phyloP scores from a whole-genome alignment of 495 filamentous ascomycete species.

The Penicillium waksmanii region DNA sequence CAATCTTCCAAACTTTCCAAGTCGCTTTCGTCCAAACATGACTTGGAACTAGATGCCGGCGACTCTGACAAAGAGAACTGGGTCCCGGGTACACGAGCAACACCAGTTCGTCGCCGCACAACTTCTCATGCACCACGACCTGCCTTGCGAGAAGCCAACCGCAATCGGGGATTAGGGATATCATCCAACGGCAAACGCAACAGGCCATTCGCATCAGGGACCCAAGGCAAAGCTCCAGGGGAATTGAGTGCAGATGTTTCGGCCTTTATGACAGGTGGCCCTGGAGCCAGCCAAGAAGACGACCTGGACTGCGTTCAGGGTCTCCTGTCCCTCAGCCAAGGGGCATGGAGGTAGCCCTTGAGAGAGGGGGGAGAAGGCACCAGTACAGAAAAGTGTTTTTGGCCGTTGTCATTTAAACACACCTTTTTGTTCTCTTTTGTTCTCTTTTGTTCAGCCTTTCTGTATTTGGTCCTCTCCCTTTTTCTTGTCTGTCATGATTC shows the following conservation, averaged over 20 bases:
- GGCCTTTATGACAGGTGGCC: constrained; percentile 65
- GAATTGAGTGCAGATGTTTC: constrained; percentile 62
- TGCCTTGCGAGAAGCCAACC: constrained; percentile 51
- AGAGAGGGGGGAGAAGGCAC: background rate
- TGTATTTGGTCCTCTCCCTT: constrained; percentile 19
- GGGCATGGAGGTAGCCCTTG: constrained; percentile 55
- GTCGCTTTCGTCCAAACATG: constrained; percentile 29
- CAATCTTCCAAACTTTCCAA: constrained; percentile 32
- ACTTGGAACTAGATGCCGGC: constrained; percentile 51
- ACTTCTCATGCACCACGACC: constrained; percentile 41
- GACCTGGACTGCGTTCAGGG: constrained; percentile 82
- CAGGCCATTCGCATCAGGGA: constrained; percentile 35
- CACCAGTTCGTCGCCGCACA: constrained; percentile 44
- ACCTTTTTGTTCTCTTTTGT: constrained; percentile 30
- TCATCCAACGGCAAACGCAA: constrained; percentile 40
- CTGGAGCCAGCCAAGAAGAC: constrained; percentile 63
- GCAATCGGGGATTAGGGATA: constrained; percentile 31
- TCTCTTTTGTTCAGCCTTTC: constrained; percentile 28
- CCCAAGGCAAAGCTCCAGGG: constrained; percentile 33
- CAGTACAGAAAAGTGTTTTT: constrained; percentile 3
- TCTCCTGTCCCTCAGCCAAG: constrained; percentile 72
- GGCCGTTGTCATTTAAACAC: constrained; percentile 13
- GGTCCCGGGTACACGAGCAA: constrained; percentile 59
- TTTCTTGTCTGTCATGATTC: constrained; percentile 27
- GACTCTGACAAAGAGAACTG: constrained; percentile 97